Evolutionary conservation across 192 early-diverging fungal genomes (phyloP), one percentile per base, ranked within the genome.

Genomic region (Allomyces macrogynus): DNA sequence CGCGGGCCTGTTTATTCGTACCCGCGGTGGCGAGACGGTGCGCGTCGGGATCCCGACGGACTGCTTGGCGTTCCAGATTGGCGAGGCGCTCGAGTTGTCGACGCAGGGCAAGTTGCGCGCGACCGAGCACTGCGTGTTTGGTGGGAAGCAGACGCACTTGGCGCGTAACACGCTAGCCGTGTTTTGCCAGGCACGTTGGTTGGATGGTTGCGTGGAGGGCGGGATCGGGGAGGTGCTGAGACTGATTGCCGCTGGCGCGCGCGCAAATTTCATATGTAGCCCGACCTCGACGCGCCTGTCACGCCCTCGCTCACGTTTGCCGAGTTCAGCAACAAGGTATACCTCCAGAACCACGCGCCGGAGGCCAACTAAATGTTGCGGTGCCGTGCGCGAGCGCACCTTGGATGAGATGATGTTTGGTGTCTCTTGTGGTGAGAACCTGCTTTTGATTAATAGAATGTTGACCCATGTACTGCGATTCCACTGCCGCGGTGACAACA

Each of bases 161-260:
- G 75, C 80, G 16, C 62, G 86, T 43, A 84, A 83, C 69, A 87
- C 86, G 5, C 81, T 87, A 70, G 86, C 82, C 0, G 81, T 86
- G 20, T 87, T 87, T 66, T 80, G 86, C 75, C 86, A 87, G 32
- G 32, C 8, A 40, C 32, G 32, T 40, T 40, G 32, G 32, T n/a
- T 40, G 32, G 32, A 40, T 40, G 32, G 32, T 40, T 40, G n/a
- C n/a, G n/a, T n/a, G 32, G 32, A 40, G 32, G 7, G 32, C 8
- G 32, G 4, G 26, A 4, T 27, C 26, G 4, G 26, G 26, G 26
- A 27, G 4, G 32, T n/a, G 0, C 0, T 0, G 3, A 0, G 32
- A 40, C 7, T 40, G 7, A 40, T 8, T 8, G 32, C 32, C 8
- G 32, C 32, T 40, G 32, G 32, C 32, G 32, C 5, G 7, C 32